phyloP scores from a whole-genome alignment of 208 protist genomes.

The Leishmania guyanensis region DNA sequence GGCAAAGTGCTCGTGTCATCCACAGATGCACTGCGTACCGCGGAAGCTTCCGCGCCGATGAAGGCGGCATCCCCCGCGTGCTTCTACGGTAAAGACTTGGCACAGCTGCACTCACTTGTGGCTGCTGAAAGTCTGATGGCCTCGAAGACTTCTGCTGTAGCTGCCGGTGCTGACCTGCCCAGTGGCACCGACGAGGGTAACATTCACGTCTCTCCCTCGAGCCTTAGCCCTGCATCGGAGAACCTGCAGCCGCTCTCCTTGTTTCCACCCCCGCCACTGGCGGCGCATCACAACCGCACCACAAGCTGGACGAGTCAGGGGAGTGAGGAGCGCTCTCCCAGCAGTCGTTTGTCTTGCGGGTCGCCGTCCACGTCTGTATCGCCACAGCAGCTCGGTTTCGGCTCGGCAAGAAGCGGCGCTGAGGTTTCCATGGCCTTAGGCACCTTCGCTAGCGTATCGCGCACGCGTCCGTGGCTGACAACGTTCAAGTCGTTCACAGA shows the following conservation, averaged over 20 bases:
- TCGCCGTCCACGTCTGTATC: slow-evolving; percentile 21
- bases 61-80: slow-evolving; percentile 2
- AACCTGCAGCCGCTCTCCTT: slow-evolving; percentile 21
- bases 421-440: neutral
- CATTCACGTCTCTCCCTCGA: slow-evolving; percentile 3
- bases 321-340: slow-evolving; percentile 17
- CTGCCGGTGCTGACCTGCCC: neutral
- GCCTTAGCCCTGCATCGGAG: slow-evolving; percentile 6
- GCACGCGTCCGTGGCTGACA: slow-evolving; percentile 17
- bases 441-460: slow-evolving; percentile 1
- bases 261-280: neutral
- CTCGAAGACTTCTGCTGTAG: neutral
- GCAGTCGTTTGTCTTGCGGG: slow-evolving; percentile 28
- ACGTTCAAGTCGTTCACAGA: slow-evolving; percentile 28
- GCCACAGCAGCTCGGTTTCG: slow-evolving; percentile 15
- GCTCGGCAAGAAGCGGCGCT: neutral
- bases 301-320: slow-evolving; percentile 21
- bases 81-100: slow-evolving; percentile 8
- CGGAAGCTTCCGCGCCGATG: neutral
- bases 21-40: neutral
- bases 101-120: slow-evolving; percentile 1
- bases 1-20: neutral
- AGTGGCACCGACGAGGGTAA: neutral
- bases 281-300: slow-evolving; percentile 12
- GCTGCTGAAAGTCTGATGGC: neutral